A percentile compares a stretch with the other conserved stretches of the same genome.
These are phyloP conservation scores for Trichoderma guizhouense DNA, from an alignment of 2,329 filamentous ascomycete genomes.

Conservation along the genomic window DNA sequence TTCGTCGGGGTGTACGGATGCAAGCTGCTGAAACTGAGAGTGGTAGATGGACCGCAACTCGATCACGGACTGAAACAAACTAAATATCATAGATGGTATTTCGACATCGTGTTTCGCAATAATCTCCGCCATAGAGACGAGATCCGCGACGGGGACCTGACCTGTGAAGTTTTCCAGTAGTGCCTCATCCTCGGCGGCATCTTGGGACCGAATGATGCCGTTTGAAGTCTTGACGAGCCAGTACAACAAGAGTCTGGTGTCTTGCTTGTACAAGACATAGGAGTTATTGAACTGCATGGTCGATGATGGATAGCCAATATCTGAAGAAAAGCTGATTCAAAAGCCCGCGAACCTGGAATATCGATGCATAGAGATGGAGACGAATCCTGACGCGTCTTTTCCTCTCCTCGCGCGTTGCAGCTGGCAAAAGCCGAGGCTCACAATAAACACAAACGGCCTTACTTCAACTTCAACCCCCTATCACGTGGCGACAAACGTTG, in stretches of 20 bases:
- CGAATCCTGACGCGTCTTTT: neutral
- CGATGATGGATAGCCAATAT: neutral
- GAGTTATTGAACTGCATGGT: conserved; percentile 38
- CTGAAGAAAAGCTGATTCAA: neutral
- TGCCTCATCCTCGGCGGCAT: conserved; percentile 19
- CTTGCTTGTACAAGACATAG: conserved; percentile 39
- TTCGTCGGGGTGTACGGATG: conserved; percentile 31
- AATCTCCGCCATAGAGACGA: conserved; percentile 39
- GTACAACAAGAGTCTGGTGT: conserved; percentile 36
- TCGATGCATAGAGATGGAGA: neutral
- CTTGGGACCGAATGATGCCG: conserved; percentile 29
- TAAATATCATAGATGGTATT: conserved; percentile 34
- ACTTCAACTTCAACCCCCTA: neutral
- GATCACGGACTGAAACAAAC: conserved; percentile 39
- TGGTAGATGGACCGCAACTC: conserved; percentile 30
- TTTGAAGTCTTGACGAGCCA: conserved; percentile 41
- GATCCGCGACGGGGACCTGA: conserved; percentile 33
- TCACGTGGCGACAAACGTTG: neutral
- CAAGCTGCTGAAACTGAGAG: conserved; percentile 32
- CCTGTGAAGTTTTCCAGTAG: conserved; percentile 36
- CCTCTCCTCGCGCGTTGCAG: neutral
- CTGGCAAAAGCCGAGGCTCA: neutral
- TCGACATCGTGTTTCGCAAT: conserved; percentile 35
- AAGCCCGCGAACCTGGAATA: neutral
- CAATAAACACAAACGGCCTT: neutral